These are phyloP conservation scores for Eucalyptus cladocalyx DNA, from an alignment of 345 rosid species.

Conservation along the genomic window DNA sequence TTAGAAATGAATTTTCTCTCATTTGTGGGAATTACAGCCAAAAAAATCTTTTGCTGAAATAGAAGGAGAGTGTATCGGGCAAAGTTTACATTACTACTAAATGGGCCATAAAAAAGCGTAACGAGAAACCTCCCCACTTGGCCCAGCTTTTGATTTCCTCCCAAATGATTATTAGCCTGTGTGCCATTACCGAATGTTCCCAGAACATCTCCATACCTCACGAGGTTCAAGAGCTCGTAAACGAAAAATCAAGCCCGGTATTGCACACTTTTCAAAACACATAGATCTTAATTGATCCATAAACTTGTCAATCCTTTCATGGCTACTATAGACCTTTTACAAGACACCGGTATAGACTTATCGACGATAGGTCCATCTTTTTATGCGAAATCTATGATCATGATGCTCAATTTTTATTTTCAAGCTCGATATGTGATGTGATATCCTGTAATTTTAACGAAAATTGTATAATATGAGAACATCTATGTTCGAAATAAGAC, in stretches of 20 bases:
- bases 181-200: background rate
- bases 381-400: background rate
- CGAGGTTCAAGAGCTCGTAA: background rate
- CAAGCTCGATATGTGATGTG: background rate
- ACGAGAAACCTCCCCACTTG: background rate
- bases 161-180: background rate
- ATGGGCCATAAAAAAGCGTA: background rate
- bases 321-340: background rate
- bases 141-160: background rate
- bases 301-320: background rate
- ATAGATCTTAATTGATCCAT: background rate
- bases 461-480: background rate
- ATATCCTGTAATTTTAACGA: background rate
- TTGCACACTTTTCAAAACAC: background rate
- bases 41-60: rapidly evolving
- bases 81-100: background rate
- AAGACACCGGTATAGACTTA: background rate
- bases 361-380: background rate
- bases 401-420: background rate
- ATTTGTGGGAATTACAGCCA: background rate
- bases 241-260: background rate
- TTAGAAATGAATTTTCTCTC: background rate
- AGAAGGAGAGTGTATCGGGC: background rate
- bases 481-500: background rate
- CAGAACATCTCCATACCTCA: background rate